Conservation (phyloP, 768 basidiomycete genomes). For the Dioszegia crocea region DNA sequence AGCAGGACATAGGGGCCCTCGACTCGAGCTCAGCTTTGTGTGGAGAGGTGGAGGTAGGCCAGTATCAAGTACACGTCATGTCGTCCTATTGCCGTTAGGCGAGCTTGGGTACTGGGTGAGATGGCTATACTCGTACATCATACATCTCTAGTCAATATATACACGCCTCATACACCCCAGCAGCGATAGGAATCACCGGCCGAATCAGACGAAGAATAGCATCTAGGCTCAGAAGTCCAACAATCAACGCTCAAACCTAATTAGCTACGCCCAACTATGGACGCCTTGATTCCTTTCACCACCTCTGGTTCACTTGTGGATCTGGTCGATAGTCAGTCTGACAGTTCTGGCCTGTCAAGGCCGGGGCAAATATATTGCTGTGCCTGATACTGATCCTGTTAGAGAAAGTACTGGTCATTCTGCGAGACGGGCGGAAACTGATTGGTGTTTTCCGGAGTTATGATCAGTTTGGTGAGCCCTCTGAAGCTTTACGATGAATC, state of each 20-base stretch:
- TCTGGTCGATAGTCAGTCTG: constrained; percentile 97
- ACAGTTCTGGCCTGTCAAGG: constrained; percentile 33
- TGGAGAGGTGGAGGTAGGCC: background rate
- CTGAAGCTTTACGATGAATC: background rate
- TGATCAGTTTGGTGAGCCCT: constrained; percentile 87
- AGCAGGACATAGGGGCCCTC: no score
- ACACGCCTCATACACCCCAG: background rate
- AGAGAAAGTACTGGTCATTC: constrained; percentile 99
- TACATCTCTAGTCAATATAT: background rate
- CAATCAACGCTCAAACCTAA: no score
- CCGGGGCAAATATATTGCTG: constrained; percentile 49
- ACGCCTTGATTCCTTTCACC: constrained; percentile 95
- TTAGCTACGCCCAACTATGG: constrained; percentile 57
- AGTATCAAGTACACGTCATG: background rate
- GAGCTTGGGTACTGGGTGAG: background rate
- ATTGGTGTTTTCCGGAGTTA: constrained; percentile 95
- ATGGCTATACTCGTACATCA: background rate
- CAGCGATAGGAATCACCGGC: no score
- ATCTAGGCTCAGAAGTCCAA: no score
- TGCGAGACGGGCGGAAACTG: constrained; percentile 92
- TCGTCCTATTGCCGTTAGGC: background rate
- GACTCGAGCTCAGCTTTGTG: no score
- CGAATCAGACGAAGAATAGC: no score
- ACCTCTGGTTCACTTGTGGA: constrained; percentile 98
- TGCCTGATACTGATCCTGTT: constrained; percentile 6